Evolutionary conservation across 805 yeast genomes (phyloP).

Genomic region (Brettanomyces naardenensis): DNA sequence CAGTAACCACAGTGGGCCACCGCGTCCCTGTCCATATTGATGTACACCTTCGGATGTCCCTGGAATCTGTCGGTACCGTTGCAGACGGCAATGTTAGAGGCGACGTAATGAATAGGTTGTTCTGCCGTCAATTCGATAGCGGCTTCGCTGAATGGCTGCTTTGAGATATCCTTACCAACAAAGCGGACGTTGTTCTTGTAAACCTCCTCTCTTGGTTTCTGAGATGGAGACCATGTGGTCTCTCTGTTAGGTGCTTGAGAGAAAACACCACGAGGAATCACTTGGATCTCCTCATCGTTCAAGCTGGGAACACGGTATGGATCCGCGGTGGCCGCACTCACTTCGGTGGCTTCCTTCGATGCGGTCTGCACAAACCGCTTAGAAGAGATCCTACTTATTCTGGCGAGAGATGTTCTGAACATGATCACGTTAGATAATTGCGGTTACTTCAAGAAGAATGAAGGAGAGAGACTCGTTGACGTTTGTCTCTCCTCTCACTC

Average conservation of each 20-base stretch:
- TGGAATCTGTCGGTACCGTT: slow-evolving; percentile 72
- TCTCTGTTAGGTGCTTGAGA: slow-evolving; percentile 71
- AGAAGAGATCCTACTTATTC: not conserved
- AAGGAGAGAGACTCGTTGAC: not conserved
- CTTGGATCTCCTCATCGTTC: slow-evolving; percentile 5
- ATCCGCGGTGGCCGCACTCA: slow-evolving; percentile 7
- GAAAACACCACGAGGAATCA: slow-evolving; percentile 10
- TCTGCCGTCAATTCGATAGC: slow-evolving; percentile 77
- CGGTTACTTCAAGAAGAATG: not conserved
- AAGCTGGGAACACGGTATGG: not conserved
- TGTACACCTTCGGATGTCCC: slow-evolving; percentile 80
- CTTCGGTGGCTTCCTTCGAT: slow-evolving; percentile 6
- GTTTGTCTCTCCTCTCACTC: not conserved
- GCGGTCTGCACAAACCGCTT: slow-evolving; percentile 7
- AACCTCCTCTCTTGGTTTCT: slow-evolving; percentile 51
- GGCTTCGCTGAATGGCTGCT: slow-evolving; percentile 74
- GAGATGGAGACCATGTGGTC: slow-evolving; percentile 65
- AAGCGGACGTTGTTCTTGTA: slow-evolving; percentile 53
- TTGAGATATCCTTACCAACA: slow-evolving; percentile 56
- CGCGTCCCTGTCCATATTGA: slow-evolving; percentile 71
- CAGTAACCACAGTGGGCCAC: slow-evolving; percentile 76
- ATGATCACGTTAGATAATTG: not conserved
- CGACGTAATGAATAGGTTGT: slow-evolving; percentile 61
- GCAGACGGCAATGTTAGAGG: slow-evolving; percentile 62
- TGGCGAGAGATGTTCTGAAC: not conserved